Conservation (phyloP, 2,329 filamentous ascomycete species). For the Penicillium hesseltinei region DNA sequence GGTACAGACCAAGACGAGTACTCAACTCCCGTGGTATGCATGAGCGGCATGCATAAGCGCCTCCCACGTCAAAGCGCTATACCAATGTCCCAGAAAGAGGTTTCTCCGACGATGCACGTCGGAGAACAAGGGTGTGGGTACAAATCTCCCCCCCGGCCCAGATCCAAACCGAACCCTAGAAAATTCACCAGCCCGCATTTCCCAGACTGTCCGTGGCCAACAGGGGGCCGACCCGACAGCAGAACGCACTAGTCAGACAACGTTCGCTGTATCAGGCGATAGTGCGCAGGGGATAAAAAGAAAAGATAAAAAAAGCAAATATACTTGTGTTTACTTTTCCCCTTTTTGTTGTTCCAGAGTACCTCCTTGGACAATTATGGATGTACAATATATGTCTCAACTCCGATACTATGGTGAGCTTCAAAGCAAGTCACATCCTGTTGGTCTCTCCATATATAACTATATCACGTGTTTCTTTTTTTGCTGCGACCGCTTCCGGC, state of each 20-base stretch:
- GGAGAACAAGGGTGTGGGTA: not conserved
- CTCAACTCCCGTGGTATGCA: not conserved
- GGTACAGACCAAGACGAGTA: not conserved
- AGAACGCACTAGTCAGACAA: conserved; percentile 13
- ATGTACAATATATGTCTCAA: too few species aligned
- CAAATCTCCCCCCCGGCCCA: not conserved
- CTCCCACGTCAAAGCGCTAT: conserved; percentile 9
- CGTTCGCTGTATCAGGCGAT: conserved; percentile 11
- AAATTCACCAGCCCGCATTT: conserved; percentile 1
- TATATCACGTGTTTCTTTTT: too few species aligned
- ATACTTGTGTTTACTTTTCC: not conserved
- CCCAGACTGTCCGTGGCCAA: conserved; percentile 1
- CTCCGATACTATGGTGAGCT: too few species aligned
- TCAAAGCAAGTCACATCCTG: too few species aligned
- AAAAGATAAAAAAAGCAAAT: not conserved
- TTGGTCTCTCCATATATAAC: too few species aligned
- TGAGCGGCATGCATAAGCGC: conserved; percentile 13
- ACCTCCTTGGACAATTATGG: too few species aligned
- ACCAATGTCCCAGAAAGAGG: not conserved
- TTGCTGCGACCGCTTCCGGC: too few species aligned
- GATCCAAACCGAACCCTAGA: conserved; percentile 1
- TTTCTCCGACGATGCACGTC: conserved; percentile 9
- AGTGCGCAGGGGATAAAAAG: not conserved
- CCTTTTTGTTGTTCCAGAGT: not conserved
- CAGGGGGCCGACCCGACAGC: conserved; percentile 1